A percentile compares a stretch with the other conserved stretches of the same genome.
Evolutionary conservation across 495 filamentous ascomycete species (phyloP).

Genomic region (Diplogelasinospora grovesii): DNA sequence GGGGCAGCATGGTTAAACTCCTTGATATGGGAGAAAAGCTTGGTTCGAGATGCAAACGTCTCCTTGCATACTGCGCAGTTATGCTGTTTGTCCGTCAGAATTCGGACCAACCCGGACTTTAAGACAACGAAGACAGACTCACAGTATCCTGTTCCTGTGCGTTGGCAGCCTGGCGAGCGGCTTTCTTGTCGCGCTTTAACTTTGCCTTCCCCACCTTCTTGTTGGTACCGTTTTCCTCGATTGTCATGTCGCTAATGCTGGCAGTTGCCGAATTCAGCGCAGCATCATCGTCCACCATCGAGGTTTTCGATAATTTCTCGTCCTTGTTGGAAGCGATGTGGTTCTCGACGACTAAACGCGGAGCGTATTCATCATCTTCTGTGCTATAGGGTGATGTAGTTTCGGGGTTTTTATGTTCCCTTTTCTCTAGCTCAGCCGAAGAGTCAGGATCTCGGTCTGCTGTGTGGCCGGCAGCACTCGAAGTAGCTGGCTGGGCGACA

Average conservation of each 20-base stretch:
- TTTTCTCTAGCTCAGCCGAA: constrained; percentile 3
- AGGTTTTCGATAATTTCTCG: neutral
- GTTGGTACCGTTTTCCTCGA: constrained; percentile 12
- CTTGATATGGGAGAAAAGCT: constrained; percentile 70
- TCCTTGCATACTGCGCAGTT: constrained; percentile 58
- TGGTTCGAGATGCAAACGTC: constrained; percentile 61
- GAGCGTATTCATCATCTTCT: constrained; percentile 40
- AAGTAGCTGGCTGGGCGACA: neutral
- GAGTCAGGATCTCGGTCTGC: neutral
- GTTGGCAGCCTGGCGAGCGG: constrained; percentile 50
- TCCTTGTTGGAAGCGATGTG: constrained; percentile 21
- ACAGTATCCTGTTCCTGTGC: constrained; percentile 30
- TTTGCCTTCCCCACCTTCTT: constrained; percentile 80
- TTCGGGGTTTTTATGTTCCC: constrained; percentile 1
- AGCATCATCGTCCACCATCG: neutral
- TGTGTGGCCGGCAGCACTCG: neutral
- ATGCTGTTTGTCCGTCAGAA: constrained; percentile 24
- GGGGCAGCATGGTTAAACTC: constrained; percentile 34
- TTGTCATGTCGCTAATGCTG: constrained; percentile 11
- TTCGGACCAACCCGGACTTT: neutral
- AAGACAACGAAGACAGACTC: constrained; percentile 11
- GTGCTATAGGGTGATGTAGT: constrained; percentile 3
- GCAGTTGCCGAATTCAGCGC: constrained; percentile 6
- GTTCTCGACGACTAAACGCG: constrained; percentile 32
- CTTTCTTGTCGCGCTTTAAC: constrained; percentile 76